Evolutionary conservation across 805 yeast genomes (phyloP), one percentile per base, ranked within the genome.

Genomic region (Starmerella sp.): DNA sequence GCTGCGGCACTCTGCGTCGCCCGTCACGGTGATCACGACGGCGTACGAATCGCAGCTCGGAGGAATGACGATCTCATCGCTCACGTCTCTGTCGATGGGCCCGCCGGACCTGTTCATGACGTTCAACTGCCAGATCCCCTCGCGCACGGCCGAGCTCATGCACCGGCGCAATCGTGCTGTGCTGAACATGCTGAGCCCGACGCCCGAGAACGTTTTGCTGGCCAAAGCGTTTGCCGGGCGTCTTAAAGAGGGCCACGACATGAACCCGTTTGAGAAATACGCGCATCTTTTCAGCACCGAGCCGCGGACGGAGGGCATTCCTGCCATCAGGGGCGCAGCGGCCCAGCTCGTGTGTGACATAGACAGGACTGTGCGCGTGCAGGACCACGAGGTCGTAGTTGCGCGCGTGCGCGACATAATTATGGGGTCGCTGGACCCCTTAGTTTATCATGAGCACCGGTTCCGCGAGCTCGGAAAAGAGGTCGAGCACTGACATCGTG

Each of bases 361-460:
- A 6, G 44, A 54, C 35, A 49, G 61, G 35, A 59, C 62, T 13
- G 37, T 65, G n/a, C 56, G 59, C 10, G 83, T 88, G 0, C 89
- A 85, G 57, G 88, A 85, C 64, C 97, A 91, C 69, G 96, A 90
- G 66, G 80, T 91, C 4, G 87, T 96, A 93, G 80, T 89, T 5
- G 96, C 87, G 3, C 76, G 79, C 57, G 95, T 91, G 5, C 38
- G 48, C n/a, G 49, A 51, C 2, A 43, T 60, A 30, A 37, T 53
- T 52, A 5, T 45, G 29, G 35, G 48, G 32, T 46, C 41, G 5
- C 50, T 36, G 9, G n/a, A 15, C 10, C 60, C 62, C 13, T 22
- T 59, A 22, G 34, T 60, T 5, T 60, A 60, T 43, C 54, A 56
- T 11, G 53, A 53, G 42, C 63, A 54, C 37, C 45, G 42, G 17